Evolutionary conservation across 179 eudicot species (phyloP), one percentile per base, ranked within the genome.

Genomic region (Beta macrorhiza): DNA sequence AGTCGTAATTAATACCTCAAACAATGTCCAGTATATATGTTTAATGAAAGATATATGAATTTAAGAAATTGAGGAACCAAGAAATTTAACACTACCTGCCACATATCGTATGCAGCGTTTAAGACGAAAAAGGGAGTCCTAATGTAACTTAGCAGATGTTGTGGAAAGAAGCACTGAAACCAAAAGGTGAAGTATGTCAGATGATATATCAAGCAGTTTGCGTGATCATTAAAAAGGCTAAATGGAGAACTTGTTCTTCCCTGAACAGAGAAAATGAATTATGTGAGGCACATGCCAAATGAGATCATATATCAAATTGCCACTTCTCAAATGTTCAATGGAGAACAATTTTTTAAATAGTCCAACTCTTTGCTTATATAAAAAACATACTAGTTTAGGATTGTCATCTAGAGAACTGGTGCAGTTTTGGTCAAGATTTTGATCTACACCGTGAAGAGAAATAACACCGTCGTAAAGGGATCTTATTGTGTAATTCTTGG

Each of bases 61-160:
- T 20, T 2, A 20, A 32, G 20, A 32, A 49, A 37, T 20, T 9
- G 12, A 1, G 19, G 20, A 53, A 29, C 37, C 1, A 52, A 3
- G 20, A 37, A 71, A 58, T 2, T 16, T 69, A 20, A 44, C 17
- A 81, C 72, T 92, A 94, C 99, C 89, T 96, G 99, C 86, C 80
- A 96, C 62, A 91, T 93, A 74, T 96, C 99, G 76, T 96, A 96
- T 57, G 99, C 99, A 4, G 98, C 63, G 89, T 96, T 96, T 72
- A 96, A 85, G 86, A 96, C 67, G 83, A 94, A 96, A 76, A 90
- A 83, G 16, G 99, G 99, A 4, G 94, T 91, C 80, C 32, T 85
- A 44, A 91, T 91, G 92, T 87, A 96, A 37, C 53, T 75, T 70
- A 96, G 85, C 25, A 83, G 87, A 82, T 94, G 87, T 67, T 94